Conservation (phyloP, 352 stramenopile genomes). For the Phytophthora constricta region DNA sequence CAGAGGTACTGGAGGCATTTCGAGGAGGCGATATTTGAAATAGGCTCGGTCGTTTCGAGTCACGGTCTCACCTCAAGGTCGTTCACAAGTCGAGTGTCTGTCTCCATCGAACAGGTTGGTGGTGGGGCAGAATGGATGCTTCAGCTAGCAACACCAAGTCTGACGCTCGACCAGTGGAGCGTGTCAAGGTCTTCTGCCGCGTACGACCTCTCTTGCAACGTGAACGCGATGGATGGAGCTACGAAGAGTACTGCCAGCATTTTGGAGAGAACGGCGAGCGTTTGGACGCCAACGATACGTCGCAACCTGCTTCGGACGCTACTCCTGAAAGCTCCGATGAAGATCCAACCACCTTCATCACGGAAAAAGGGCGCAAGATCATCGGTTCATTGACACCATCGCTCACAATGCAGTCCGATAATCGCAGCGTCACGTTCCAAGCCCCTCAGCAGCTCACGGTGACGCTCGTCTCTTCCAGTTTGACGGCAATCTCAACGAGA, state of each 20-base stretch:
- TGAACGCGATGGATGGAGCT: constrained; percentile 69
- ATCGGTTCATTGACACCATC: constrained; percentile 24
- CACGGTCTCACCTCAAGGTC: neutral
- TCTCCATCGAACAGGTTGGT: too few species aligned
- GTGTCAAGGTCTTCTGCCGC: constrained; percentile 77
- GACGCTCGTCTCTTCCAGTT: constrained; percentile 61
- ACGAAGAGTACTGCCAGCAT: constrained; percentile 56
- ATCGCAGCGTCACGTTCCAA: constrained; percentile 39
- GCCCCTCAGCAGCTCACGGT: constrained; percentile 27
- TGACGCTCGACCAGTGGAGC: constrained; percentile 41
- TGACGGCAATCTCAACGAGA: constrained; percentile 56
- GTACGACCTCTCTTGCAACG: constrained; percentile 63
- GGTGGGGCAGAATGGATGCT: constrained; percentile 22
- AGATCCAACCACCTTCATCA: constrained; percentile 62
- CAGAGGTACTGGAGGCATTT: neutral
- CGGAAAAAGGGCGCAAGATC: constrained; percentile 52
- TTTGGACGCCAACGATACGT: constrained; percentile 17
- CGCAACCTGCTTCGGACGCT: constrained; percentile 25
- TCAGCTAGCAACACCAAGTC: constrained; percentile 6
- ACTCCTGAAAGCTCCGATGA: constrained; percentile 29
- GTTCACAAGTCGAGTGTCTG: neutral
- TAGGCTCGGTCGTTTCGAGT: constrained; percentile 19
- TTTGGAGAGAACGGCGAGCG: constrained; percentile 35
- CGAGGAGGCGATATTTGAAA: neutral
- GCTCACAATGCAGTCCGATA: constrained; percentile 40